A percentile compares a stretch with the other conserved stretches of the same genome.
Evolutionary conservation across 352 stramenopile species (phyloP).

Genomic region (Phytopythium mirpurense): DNA sequence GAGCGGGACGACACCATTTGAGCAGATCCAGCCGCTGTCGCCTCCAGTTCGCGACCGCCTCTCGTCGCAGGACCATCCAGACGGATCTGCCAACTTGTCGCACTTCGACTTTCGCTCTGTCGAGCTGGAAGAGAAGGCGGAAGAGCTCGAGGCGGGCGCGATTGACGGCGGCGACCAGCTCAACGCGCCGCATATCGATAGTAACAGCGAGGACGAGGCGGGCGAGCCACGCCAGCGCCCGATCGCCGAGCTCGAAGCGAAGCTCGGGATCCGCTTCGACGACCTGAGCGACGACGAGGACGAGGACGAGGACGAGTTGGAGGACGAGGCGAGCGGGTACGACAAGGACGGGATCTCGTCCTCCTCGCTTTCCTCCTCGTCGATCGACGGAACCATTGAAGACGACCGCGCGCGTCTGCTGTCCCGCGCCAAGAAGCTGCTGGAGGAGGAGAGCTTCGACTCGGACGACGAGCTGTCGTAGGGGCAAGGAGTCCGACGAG

Average conservation of each 20-base stretch:
- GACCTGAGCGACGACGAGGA: conserved; percentile 46
- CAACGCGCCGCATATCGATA: conserved; percentile 15
- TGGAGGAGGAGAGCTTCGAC: conserved; percentile 44
- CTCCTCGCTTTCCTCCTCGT: conserved; percentile 4
- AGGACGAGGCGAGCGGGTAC: conserved; percentile 20
- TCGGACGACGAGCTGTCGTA: conserved; percentile 17
- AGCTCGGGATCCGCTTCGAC: conserved; percentile 62
- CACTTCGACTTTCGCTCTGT: conserved; percentile 5
- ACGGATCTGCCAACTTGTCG: conserved; percentile 2
- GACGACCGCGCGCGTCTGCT: conserved; percentile 42
- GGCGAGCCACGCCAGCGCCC: conserved; percentile 45
- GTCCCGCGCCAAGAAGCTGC: conserved; percentile 38
- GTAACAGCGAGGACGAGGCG: background rate
- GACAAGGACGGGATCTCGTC: conserved; percentile 14
- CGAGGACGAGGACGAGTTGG: conserved; percentile 18
- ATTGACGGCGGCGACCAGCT: conserved; percentile 16
- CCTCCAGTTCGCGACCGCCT: conserved; percentile 2
- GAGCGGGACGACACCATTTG: background rate
- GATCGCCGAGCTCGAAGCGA: conserved; percentile 66
- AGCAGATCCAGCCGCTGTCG: background rate
- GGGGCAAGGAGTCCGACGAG: conserved; percentile 22
- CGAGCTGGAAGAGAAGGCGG: conserved; percentile 1
- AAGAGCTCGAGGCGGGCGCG: background rate
- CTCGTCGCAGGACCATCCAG: background rate
- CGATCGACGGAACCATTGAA: conserved; percentile 32